A percentile compares a stretch with the other conserved stretches of the same genome.
Evolutionary conservation across 2,329 filamentous ascomycete genomes (phyloP).

Genomic region (Cladosporium halotolerans): DNA sequence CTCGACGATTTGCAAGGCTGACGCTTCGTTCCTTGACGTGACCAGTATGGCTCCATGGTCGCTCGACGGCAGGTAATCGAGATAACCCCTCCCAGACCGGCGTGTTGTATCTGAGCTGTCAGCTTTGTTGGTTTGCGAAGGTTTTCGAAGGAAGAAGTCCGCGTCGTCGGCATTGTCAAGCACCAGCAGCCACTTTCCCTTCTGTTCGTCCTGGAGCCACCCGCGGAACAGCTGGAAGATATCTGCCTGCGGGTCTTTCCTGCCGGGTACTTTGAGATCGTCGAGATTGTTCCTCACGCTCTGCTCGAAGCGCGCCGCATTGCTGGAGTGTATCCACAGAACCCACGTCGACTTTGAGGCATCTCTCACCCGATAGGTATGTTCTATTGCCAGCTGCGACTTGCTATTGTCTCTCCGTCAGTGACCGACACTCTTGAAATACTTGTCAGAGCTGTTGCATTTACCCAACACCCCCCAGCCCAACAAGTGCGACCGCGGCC

Average conservation of each 20-base stretch:
- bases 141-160: not conserved
- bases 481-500: slow-evolving; percentile 16
- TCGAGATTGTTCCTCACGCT: slow-evolving; percentile 12
- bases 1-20: slow-evolving; percentile 17
- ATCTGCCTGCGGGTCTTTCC: not conserved
- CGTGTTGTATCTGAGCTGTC: not conserved
- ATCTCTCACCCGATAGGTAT: slow-evolving; percentile 11
- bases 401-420: slow-evolving; percentile 15
- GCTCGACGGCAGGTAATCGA: slow-evolving; percentile 16
- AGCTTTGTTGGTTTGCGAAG: not conserved
- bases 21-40: slow-evolving; percentile 16
- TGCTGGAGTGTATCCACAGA: slow-evolving; percentile 24
- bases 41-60: slow-evolving; percentile 20
- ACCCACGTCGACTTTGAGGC: slow-evolving; percentile 17
- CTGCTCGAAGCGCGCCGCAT: slow-evolving; percentile 17
- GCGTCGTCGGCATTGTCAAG: slow-evolving; percentile 24
- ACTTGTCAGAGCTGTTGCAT: not conserved
- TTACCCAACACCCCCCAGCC: slow-evolving; percentile 23
- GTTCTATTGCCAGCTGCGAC: slow-evolving; percentile 24
- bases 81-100: not conserved
- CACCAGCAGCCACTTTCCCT: slow-evolving; percentile 18
- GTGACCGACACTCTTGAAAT: not conserved
- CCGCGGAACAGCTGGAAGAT: slow-evolving; percentile 10
- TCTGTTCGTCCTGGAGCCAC: slow-evolving; percentile 17
- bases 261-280: slow-evolving; percentile 9